Percentiles rank a stretch among this genome's conserved stretches.
Conservation (phyloP, 495 filamentous ascomycete genomes). For the Neurospora tetrasperma region DNA sequence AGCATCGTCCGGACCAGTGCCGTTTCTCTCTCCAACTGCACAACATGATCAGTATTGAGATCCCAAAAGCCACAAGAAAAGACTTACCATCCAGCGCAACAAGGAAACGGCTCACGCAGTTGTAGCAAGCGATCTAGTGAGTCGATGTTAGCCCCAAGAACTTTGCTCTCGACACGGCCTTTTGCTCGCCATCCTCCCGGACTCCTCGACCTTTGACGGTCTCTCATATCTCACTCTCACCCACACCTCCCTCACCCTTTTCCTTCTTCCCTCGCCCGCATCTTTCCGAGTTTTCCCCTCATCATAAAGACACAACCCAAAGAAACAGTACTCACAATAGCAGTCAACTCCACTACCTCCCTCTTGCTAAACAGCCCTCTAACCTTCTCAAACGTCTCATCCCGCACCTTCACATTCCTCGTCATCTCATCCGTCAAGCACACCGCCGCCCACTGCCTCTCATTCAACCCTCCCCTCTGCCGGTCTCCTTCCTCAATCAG, state of each 20-base stretch:
- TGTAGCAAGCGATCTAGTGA: conserved; percentile 57
- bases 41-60: neutral
- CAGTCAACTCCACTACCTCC: conserved; percentile 69
- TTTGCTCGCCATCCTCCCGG: neutral
- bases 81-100: conserved; percentile 67
- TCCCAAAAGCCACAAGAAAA: neutral
- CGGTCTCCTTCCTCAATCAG: conserved; percentile 1
- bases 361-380: conserved; percentile 49
- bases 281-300: no score
- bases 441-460: conserved; percentile 53
- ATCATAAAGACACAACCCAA: no score
- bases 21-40: conserved; percentile 42
- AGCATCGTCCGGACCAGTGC: conserved; percentile 28
- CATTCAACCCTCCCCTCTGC: conserved; percentile 30
- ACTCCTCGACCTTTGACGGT: neutral
- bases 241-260: neutral
- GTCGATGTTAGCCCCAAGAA: neutral
- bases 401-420: conserved; percentile 48
- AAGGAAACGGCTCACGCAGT: conserved; percentile 76
- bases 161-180: neutral
- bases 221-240: neutral
- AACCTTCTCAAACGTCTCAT: conserved; percentile 52
- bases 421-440: conserved; percentile 72
- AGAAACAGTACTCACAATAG: conserved; percentile 40
- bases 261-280: neutral